Percentiles rank a stretch among this genome's conserved stretches.
Conservation (phyloP, 2,329 filamentous ascomycete genomes). For the Cladosporium velox region DNA sequence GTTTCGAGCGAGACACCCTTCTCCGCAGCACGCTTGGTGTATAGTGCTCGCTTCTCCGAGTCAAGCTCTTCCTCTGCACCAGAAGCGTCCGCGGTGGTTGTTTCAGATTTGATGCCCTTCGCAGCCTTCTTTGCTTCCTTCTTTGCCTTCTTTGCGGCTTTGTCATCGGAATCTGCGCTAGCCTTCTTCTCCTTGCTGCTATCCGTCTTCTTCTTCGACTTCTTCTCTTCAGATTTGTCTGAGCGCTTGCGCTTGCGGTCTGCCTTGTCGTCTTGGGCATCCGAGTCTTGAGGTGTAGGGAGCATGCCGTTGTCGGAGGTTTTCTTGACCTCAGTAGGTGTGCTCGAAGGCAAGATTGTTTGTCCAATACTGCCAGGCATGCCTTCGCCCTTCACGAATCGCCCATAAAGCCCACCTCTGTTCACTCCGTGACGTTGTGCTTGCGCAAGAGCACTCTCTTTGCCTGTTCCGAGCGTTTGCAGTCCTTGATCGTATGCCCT, state of each 20-base stretch:
- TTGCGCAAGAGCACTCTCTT: constrained; percentile 56
- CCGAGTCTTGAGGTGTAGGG: constrained; percentile 8
- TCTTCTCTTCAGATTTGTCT: constrained; percentile 10
- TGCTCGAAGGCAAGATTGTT: constrained; percentile 20
- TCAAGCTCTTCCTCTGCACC: constrained; percentile 26
- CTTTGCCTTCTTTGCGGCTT: constrained; percentile 23
- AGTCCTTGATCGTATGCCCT: constrained; percentile 90
- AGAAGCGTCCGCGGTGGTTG: constrained; percentile 20
- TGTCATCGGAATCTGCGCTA: constrained; percentile 1
- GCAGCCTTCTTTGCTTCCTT: constrained; percentile 27
- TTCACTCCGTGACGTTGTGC: constrained; percentile 50
- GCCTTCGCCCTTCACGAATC: constrained; percentile 80
- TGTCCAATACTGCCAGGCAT: constrained; percentile 68
- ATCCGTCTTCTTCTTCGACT: constrained; percentile 23
- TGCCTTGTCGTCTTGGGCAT: constrained; percentile 12
- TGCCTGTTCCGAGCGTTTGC: constrained; percentile 68
- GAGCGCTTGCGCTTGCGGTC: constrained; percentile 14
- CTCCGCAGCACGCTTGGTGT: constrained; percentile 38
- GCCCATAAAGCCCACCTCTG: constrained; percentile 69
- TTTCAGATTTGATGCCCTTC: constrained; percentile 17
- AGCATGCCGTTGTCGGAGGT: constrained; percentile 6
- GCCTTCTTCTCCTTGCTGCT: constrained; percentile 22
- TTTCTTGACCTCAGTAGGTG: background rate
- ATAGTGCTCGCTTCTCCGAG: constrained; percentile 34
- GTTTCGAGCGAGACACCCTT: constrained; percentile 43